Percentiles rank a stretch among this genome's conserved stretches.
Conservation (phyloP, 1,139 yeast species). For the Suhomyces bribrorum region DNA sequence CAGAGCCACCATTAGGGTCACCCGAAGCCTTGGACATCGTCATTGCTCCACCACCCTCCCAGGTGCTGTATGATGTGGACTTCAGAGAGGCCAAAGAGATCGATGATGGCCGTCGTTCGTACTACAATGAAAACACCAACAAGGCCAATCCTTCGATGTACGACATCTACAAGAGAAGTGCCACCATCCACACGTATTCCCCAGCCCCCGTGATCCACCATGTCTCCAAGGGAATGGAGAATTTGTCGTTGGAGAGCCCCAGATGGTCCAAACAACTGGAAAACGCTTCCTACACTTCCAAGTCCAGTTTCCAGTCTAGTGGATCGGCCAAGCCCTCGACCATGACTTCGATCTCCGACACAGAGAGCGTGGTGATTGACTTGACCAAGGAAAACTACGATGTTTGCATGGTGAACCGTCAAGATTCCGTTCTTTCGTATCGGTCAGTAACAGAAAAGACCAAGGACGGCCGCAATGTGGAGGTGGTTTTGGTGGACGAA, state of each 20-base stretch:
- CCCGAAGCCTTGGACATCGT: constrained; percentile 20
- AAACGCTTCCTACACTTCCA: constrained; percentile 14
- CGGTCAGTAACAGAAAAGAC: constrained; percentile 43
- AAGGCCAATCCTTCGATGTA: constrained; percentile 12
- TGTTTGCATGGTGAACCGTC: constrained; percentile 37
- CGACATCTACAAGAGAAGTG: constrained; percentile 13
- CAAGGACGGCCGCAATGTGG: constrained; percentile 45
- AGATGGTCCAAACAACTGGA: constrained; percentile 4
- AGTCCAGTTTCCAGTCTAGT: constrained; percentile 36
- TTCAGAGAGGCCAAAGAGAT: constrained; percentile 37
- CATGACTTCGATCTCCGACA: constrained; percentile 30
- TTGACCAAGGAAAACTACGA: constrained; percentile 45
- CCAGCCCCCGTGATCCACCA: constrained; percentile 8
- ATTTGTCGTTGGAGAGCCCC: constrained; percentile 8
- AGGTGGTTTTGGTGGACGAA: constrained; percentile 47
- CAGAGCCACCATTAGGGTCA: background rate
- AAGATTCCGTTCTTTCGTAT: constrained; percentile 38
- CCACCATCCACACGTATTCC: constrained; percentile 4
- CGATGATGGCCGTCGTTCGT: constrained; percentile 3
- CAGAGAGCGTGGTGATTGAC: constrained; percentile 43
- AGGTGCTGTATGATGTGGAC: constrained; percentile 42
- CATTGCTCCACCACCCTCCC: constrained; percentile 43
- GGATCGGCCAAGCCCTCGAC: constrained; percentile 23
- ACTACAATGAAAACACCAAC: constrained; percentile 10
- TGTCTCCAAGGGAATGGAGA: constrained; percentile 11